phyloP scores from a whole-genome alignment of 225 moss, liverwort and hornwort species.

The Lunularia cruciata region DNA sequence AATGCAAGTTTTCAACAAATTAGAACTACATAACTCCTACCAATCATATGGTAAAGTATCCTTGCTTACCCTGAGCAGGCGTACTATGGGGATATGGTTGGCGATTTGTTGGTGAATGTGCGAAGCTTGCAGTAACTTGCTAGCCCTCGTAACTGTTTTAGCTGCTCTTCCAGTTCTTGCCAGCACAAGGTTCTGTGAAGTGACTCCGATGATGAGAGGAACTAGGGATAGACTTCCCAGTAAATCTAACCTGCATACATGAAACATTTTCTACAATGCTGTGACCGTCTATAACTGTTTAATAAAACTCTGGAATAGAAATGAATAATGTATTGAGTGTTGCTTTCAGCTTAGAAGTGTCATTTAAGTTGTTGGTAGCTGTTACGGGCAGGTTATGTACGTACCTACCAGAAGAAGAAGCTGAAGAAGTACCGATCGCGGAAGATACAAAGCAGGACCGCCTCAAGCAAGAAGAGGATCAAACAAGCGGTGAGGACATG shows the following conservation, averaged over 20 bases:
- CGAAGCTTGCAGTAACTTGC: constrained; percentile 81
- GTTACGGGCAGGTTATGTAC: constrained; percentile 20
- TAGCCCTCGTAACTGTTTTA: constrained; percentile 70
- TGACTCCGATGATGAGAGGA: constrained; percentile 60
- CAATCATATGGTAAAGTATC: not conserved
- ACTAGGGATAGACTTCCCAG: constrained; percentile 78
- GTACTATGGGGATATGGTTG: constrained; percentile 55
- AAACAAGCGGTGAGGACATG: constrained; percentile 68
- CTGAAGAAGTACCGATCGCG: constrained; percentile 79
- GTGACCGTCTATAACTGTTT: not conserved
- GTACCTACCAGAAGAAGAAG: constrained; percentile 84
- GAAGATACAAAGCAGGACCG: constrained; percentile 60
- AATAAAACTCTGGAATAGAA: not conserved
- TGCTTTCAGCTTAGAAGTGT: not conserved
- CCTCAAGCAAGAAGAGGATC: constrained; percentile 70
- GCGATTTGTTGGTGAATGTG: constrained; percentile 51
- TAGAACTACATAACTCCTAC: no score
- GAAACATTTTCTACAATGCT: not conserved
- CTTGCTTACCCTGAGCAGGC: constrained; percentile 55
- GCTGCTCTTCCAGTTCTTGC: constrained; percentile 79
- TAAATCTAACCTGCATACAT: constrained; percentile 71
- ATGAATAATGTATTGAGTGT: not conserved
- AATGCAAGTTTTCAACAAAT: no score
- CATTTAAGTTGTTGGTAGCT: not conserved
- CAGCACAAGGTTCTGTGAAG: constrained; percentile 73